phyloP scores from a whole-genome alignment of 2,329 filamentous ascomycete species.

The Exophiala phaeomuriformis region DNA sequence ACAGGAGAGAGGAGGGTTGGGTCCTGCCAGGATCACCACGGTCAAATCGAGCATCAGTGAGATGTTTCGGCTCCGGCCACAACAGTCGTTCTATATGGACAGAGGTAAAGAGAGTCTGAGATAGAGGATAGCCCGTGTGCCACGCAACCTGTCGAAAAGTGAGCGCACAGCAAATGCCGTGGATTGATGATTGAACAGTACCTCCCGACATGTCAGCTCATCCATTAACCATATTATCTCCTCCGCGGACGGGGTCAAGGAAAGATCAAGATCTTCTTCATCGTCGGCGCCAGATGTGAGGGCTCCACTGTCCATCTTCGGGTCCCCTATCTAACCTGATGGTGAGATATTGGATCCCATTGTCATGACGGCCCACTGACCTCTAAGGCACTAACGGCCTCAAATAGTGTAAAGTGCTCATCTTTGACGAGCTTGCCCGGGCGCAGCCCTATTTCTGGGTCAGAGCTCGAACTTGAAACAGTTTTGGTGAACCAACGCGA shows the following conservation, averaged over 20 bases:
- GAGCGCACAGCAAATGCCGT: constrained; percentile 1
- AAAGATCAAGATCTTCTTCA: constrained; percentile 73
- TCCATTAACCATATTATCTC: constrained; percentile 92
- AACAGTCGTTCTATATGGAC: constrained; percentile 80
- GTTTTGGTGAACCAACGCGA: constrained; percentile 36
- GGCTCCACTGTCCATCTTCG: constrained; percentile 96
- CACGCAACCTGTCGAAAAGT: constrained; percentile 66
- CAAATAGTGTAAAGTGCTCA: constrained; percentile 87
- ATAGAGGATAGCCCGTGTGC: constrained; percentile 92
- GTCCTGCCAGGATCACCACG: constrained; percentile 27
- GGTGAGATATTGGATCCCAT: not conserved
- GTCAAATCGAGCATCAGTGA: constrained; percentile 60
- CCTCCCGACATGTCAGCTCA: constrained; percentile 81
- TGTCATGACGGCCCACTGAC: constrained; percentile 30
- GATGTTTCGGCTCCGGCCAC: constrained; percentile 56
- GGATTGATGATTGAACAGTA: constrained; percentile 34
- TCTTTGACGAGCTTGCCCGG: constrained; percentile 84
- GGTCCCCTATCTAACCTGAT: constrained; percentile 80
- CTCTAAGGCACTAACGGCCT: constrained; percentile 73
- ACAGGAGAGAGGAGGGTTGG: constrained; percentile 41
- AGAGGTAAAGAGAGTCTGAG: constrained; percentile 89
- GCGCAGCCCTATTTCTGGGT: constrained; percentile 8
- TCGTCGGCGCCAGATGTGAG: constrained; percentile 70
- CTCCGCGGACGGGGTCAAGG: constrained; percentile 59
- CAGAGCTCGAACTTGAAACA: not conserved